These are phyloP conservation scores for Heliosperma pusillum DNA, from an alignment of 148 eudicot genomes.

Conservation along the genomic window DNA sequence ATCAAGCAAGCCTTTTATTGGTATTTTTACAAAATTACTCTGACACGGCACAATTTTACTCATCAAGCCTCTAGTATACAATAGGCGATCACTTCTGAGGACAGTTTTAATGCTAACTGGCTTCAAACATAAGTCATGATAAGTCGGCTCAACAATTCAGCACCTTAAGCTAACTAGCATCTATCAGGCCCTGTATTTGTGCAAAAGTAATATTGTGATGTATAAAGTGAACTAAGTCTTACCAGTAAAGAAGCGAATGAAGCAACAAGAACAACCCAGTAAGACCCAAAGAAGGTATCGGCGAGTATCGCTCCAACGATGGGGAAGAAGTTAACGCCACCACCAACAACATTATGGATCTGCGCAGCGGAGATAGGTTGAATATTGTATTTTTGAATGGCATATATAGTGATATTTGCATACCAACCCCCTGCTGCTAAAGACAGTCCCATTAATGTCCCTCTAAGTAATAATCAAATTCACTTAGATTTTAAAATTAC, in stretches of 20 bases:
- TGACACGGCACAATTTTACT: not conserved
- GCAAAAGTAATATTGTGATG: not conserved
- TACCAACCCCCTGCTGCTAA: conserved; percentile 45
- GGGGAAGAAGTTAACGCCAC: conserved; percentile 43
- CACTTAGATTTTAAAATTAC: not conserved
- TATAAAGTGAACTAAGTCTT: no score
- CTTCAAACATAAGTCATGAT: not conserved
- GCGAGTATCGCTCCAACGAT: conserved; percentile 56
- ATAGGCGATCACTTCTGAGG: not conserved
- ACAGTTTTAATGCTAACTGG: not conserved
- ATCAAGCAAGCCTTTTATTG: no score
- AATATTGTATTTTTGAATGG: conserved; percentile 42
- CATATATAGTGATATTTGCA: conserved; percentile 42
- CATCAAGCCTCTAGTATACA: not conserved
- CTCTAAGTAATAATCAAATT: conserved; percentile 21
- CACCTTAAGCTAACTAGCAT: not conserved
- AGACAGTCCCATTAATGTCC: conserved; percentile 38
- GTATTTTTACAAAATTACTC: no score
- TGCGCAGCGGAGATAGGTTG: conserved; percentile 50
- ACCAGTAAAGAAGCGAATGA: conserved; percentile 45
- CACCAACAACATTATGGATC: conserved; percentile 40
- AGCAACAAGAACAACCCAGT: conserved; percentile 36
- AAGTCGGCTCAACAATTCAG: not conserved
- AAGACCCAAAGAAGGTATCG: conserved; percentile 45
- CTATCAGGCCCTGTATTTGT: not conserved